Conservation (phyloP, 371 early-diverging fungal species). For the Apophysomyces ossiformis region DNA sequence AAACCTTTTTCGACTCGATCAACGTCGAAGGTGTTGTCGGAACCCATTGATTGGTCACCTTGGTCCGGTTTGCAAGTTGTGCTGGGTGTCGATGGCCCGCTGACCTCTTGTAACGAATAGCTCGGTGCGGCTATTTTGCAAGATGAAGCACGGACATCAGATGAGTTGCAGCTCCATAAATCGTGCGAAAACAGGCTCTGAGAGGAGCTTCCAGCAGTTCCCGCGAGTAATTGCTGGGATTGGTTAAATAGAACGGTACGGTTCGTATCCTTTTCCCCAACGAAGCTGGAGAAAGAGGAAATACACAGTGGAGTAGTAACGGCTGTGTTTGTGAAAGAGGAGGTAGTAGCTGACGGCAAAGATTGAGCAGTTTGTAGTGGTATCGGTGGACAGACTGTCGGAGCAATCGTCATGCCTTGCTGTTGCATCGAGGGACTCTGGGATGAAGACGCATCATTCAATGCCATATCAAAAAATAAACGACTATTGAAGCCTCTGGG, state of each 20-base stretch:
- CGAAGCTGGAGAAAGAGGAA: not conserved
- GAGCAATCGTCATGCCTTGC: not conserved
- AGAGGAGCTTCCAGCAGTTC: not conserved
- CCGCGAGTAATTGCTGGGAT: not conserved
- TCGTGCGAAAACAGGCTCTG: not conserved
- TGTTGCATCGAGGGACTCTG: not conserved
- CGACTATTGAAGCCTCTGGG: not conserved
- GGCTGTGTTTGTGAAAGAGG: not conserved
- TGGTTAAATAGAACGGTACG: not conserved
- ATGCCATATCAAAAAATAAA: not conserved
- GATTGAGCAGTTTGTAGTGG: too few species aligned
- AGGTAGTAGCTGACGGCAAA: too few species aligned
- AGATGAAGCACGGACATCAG: not conserved
- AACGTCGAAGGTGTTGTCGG: constrained; percentile 11
- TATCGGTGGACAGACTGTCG: too few species aligned
- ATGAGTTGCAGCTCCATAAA: not conserved
- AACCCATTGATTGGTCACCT: not conserved
- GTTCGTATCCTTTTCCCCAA: too few species aligned
- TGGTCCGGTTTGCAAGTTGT: not conserved
- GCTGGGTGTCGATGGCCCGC: not conserved
- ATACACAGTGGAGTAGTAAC: not conserved
- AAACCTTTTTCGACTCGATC: constrained; percentile 16
- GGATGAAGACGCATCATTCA: too few species aligned
- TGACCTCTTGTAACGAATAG: not conserved
- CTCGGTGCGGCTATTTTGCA: not conserved